Conservation (phyloP, 345 rosid genomes). For the Lepidium didymum region DNA sequence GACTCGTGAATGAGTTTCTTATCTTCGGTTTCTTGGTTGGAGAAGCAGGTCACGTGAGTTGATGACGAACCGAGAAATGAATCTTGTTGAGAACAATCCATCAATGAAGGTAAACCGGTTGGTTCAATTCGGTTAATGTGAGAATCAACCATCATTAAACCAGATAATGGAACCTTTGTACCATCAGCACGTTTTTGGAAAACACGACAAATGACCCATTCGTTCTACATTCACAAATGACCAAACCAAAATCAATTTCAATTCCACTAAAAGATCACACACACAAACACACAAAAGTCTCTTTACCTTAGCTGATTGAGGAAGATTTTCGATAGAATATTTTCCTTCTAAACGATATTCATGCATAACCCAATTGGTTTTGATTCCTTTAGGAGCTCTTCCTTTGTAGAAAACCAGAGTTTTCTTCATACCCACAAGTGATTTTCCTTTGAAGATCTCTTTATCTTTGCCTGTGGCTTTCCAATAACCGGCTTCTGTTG, state of each 20-base stretch:
- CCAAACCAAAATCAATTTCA: neutral
- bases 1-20: constrained; percentile 30
- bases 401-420: constrained; percentile 83
- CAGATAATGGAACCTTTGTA: constrained; percentile 43
- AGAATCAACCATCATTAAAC: constrained; percentile 31
- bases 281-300: neutral
- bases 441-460: constrained; percentile 39
- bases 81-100: constrained; percentile 44
- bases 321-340: constrained; percentile 44
- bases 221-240: constrained; percentile 44
- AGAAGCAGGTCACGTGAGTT: constrained; percentile 88
- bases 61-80: constrained; percentile 20
- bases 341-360: constrained; percentile 77
- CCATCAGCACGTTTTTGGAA: constrained; percentile 56
- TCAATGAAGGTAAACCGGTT: constrained; percentile 45
- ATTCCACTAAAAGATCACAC: neutral
- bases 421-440: constrained; percentile 91
- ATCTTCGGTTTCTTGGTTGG: constrained; percentile 42
- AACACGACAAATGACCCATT: constrained; percentile 75
- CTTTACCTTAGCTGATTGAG: constrained; percentile 50
- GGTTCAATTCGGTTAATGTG: constrained; percentile 24
- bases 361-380: constrained; percentile 85
- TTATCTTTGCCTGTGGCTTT: constrained; percentile 70
- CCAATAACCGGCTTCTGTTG: constrained; percentile 52
- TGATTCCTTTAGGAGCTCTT: constrained; percentile 77